These are phyloP conservation scores for Ophiobolus disseminans DNA, from an alignment of 2,329 filamentous ascomycete genomes.

Conservation along the genomic window DNA sequence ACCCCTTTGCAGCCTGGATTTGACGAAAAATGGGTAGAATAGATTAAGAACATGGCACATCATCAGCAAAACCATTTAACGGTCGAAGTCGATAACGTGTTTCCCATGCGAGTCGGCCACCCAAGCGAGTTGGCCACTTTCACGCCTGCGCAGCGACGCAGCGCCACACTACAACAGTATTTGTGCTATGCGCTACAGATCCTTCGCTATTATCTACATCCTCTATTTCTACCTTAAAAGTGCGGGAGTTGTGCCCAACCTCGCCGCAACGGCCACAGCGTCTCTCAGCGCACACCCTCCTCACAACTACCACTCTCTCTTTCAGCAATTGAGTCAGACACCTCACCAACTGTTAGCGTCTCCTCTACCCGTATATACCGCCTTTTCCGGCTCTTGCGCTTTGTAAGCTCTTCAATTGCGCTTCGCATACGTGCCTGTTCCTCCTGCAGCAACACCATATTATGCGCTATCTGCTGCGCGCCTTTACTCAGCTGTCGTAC, in stretches of 20 bases:
- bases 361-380: not conserved
- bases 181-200: not conserved
- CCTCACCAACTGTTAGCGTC: not conserved
- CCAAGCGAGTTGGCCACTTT: not conserved
- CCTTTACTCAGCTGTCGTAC: slow-evolving; percentile 12
- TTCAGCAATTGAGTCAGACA: not conserved
- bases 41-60: no score
- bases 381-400: slow-evolving; percentile 1
- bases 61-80: no score
- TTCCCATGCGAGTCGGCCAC: not conserved
- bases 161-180: not conserved
- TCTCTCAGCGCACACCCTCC: no score
- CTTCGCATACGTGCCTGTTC: not conserved
- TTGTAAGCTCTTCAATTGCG: not conserved
- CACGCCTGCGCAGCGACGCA: not conserved
- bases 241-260: no score
- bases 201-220: no score
- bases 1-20: no score
- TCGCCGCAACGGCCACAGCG: no score
- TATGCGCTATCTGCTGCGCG: slow-evolving; percentile 13
- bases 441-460: slow-evolving; percentile 4
- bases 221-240: no score
- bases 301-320: not conserved
- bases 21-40: no score
- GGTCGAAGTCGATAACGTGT: no score